Evolutionary conservation across 164 flowering plant species (phyloP).

Genomic region (Berberis vulgaris): DNA sequence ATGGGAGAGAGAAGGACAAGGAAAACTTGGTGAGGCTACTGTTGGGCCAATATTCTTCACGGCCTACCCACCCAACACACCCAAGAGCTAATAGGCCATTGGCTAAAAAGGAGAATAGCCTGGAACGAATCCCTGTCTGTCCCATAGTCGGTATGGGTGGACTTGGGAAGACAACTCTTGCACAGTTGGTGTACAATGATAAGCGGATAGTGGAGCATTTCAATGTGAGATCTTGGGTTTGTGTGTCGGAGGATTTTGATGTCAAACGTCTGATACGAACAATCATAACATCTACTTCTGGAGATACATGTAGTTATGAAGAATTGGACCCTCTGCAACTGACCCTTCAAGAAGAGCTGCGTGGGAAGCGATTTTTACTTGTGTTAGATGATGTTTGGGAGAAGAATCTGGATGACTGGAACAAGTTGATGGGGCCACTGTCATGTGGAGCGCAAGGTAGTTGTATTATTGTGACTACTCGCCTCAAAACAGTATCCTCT

Average conservation of each 20-base stretch:
- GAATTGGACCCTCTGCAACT: background rate
- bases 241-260: conserved; percentile 11
- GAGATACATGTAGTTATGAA: background rate
- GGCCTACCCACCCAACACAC: too few species aligned
- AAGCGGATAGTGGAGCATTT: background rate
- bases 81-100: too few species aligned
- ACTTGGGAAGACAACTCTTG: conserved; percentile 6
- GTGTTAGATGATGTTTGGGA: conserved; percentile 1
- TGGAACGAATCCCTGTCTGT: background rate
- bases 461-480: conserved; percentile 1
- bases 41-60: too few species aligned
- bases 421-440: background rate
- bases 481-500: background rate
- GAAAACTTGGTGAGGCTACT: too few species aligned
- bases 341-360: background rate
- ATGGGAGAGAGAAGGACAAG: too few species aligned
- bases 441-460: background rate
- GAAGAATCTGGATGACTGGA: background rate
- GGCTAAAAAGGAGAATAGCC: too few species aligned
- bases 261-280: background rate
- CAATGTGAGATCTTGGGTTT: conserved; percentile 9
- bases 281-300: background rate
- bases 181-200: conserved; percentile 9
- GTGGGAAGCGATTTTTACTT: conserved; percentile 3
- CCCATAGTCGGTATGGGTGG: conserved; percentile 16